phyloP scores from a whole-genome alignment of 805 yeast species.

The Ogataea paradorogensis region DNA sequence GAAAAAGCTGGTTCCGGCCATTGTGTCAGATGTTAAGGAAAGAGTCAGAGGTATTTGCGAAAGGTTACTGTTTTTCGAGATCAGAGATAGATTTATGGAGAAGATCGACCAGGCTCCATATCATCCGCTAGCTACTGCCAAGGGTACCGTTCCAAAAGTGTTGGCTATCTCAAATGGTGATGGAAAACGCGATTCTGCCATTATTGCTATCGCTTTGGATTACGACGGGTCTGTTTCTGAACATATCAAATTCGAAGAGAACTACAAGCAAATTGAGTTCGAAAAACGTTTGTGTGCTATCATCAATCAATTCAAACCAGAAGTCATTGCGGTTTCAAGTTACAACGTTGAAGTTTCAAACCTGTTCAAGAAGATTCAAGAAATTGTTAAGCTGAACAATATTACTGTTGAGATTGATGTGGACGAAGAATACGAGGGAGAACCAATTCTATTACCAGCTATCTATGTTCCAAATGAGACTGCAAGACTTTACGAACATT shows the following conservation, averaged over 20 bases:
- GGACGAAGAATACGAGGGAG: conserved; percentile 32
- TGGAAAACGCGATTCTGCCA: conserved; percentile 83
- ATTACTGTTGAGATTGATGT: conserved; percentile 50
- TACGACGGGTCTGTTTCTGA: conserved; percentile 79
- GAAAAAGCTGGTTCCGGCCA: conserved; percentile 60
- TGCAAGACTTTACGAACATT: conserved; percentile 81
- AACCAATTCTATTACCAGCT: conserved; percentile 48
- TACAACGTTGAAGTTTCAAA: conserved; percentile 70
- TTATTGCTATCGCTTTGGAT: conserved; percentile 74
- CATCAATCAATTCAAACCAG: conserved; percentile 70
- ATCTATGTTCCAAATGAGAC: conserved; percentile 91
- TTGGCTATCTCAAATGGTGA: conserved; percentile 82
- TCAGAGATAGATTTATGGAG: conserved; percentile 65
- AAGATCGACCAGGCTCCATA: conserved; percentile 92
- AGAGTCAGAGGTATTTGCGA: conserved; percentile 75
- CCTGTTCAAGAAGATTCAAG: conserved; percentile 53
- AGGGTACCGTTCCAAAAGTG: conserved; percentile 83
- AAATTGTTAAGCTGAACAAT: conserved; percentile 54
- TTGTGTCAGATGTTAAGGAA: conserved; percentile 77
- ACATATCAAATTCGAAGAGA: conserved; percentile 72
- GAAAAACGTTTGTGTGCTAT: conserved; percentile 57
- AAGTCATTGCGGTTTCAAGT: conserved; percentile 88
- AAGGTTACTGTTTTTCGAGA: conserved; percentile 60
- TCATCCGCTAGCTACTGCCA: conserved; percentile 71
- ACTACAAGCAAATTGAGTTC: conserved; percentile 65